These are phyloP conservation scores for Amphicarpaea edgeworthii DNA, from an alignment of 306 rosid species.

Conservation along the genomic window DNA sequence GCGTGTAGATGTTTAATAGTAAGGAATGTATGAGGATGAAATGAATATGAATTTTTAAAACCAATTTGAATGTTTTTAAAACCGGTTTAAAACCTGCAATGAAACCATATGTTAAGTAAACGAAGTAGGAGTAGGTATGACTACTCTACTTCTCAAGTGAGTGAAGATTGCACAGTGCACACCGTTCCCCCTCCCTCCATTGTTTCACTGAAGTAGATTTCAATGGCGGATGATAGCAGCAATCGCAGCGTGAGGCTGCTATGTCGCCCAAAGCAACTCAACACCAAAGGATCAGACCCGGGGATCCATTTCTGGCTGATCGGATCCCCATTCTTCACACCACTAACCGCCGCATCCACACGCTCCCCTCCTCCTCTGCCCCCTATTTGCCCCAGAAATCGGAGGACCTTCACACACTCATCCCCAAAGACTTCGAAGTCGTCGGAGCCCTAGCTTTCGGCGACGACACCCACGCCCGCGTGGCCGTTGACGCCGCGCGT, in stretches of 20 bases:
- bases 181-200: neutral
- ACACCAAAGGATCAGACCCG: constrained; percentile 53
- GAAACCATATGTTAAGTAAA: too few species aligned
- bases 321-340: constrained; percentile 91
- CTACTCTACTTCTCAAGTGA: too few species aligned
- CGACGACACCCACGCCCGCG: constrained; percentile 49
- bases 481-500: constrained; percentile 59
- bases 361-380: constrained; percentile 49
- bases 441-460: constrained; percentile 71
- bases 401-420: constrained; percentile 68
- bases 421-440: constrained; percentile 72
- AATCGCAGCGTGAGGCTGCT: constrained; percentile 56
- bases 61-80: too few species aligned
- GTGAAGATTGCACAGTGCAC: too few species aligned
- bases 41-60: too few species aligned
- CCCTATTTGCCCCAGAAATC: constrained; percentile 71
- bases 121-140: too few species aligned
- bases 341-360: constrained; percentile 69
- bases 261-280: constrained; percentile 58
- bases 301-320: constrained; percentile 75
- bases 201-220: neutral
- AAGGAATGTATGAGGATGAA: neutral
- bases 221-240: constrained; percentile 41
- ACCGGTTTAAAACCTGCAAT: too few species aligned
- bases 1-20: neutral